These are phyloP conservation scores for Physcomitrium patens DNA, from an alignment of 225 moss, liverwort and hornwort genomes.

Conservation along the genomic window DNA sequence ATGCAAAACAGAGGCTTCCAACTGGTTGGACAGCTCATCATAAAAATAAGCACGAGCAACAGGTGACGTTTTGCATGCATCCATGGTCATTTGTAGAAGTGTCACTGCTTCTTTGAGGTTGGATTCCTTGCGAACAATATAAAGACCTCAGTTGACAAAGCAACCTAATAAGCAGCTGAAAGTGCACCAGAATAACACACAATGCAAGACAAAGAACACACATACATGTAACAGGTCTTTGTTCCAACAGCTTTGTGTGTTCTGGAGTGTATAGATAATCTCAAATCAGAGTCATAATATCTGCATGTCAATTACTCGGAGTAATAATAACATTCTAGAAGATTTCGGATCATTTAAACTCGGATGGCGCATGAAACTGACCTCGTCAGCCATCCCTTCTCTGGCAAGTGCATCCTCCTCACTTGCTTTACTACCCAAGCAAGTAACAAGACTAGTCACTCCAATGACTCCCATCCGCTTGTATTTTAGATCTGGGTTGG, in stretches of 20 bases:
- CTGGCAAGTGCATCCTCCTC: conserved; percentile 39
- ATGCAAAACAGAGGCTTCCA: conserved; percentile 63
- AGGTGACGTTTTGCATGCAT: conserved; percentile 81
- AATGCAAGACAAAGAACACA: conserved; percentile 13
- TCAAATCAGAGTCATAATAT: conserved; percentile 8
- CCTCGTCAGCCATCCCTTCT: conserved; percentile 51
- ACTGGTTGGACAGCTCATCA: conserved; percentile 73
- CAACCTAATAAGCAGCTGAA: conserved; percentile 19
- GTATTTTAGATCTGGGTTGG: conserved; percentile 79
- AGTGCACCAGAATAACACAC: conserved; percentile 17
- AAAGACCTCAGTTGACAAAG: conserved; percentile 23
- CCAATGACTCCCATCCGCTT: conserved; percentile 92
- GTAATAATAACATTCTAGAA: not conserved
- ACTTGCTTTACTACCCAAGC: conserved; percentile 55
- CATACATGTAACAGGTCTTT: not conserved
- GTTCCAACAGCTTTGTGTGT: conserved; percentile 5
- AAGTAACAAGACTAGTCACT: conserved; percentile 73
- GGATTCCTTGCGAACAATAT: conserved; percentile 50
- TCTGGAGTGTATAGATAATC: not conserved
- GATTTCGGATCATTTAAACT: too few species aligned
- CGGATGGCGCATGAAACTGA: conserved; percentile 27
- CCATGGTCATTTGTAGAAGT: conserved; percentile 78
- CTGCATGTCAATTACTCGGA: conserved; percentile 13
- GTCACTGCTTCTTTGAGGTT: conserved; percentile 65
- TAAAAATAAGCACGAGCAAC: conserved; percentile 71